A percentile compares a stretch with the other conserved stretches of the same genome.
phyloP scores from a whole-genome alignment of 148 eudicot species.

The Cornus kousa region DNA sequence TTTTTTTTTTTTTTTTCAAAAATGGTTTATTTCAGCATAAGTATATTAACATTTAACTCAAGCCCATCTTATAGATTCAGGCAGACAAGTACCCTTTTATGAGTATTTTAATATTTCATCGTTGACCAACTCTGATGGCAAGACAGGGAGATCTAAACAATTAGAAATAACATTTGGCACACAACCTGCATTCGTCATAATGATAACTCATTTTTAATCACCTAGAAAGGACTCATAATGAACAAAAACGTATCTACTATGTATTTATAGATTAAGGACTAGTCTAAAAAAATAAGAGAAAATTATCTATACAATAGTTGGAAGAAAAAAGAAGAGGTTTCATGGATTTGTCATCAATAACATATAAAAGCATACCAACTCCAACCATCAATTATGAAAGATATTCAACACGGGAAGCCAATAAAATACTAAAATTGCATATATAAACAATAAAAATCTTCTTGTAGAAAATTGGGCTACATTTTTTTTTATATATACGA shows the following conservation, averaged over 20 bases:
- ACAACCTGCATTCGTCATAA: background rate
- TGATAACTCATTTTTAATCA: background rate
- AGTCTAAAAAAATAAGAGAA: no score
- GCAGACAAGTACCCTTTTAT: background rate
- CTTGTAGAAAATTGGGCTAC: background rate
- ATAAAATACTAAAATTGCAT: background rate
- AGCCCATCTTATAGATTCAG: background rate
- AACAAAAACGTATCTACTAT: background rate
- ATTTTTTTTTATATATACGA: background rate
- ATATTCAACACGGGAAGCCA: background rate
- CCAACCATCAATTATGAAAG: background rate
- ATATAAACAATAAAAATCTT: background rate
- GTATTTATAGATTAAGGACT: background rate
- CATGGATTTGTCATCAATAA: background rate
- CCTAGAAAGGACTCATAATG: background rate
- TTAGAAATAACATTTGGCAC: background rate
- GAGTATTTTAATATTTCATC: background rate
- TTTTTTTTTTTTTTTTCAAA: no score
- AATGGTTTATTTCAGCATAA: background rate
- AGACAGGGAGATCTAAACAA: background rate
- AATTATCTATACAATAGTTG: background rate
- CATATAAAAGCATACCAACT: background rate
- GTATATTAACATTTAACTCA: background rate
- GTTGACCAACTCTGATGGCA: background rate
- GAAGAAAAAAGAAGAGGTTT: no score